These are phyloP conservation scores for Amylocarpus encephaloides DNA, from an alignment of 2,329 filamentous ascomycete genomes.

Conservation along the genomic window DNA sequence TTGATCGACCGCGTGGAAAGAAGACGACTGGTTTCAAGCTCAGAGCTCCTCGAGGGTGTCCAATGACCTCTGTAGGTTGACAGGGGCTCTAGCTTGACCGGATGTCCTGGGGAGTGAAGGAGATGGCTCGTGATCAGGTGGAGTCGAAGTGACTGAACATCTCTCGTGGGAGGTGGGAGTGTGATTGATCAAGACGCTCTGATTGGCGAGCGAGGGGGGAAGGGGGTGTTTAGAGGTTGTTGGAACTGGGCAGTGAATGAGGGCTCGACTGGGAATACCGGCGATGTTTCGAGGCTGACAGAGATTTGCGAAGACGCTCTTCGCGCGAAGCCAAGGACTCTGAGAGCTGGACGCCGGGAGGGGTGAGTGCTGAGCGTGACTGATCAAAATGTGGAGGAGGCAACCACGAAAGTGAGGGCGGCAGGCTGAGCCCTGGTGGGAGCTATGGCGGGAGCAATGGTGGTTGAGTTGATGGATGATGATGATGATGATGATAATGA, in stretches of 20 bases:
- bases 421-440: no score
- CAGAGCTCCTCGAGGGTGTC: conserved; percentile 20
- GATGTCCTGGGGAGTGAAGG: conserved; percentile 10
- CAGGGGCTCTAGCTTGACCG: conserved; percentile 14
- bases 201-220: conserved; percentile 16
- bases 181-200: conserved; percentile 10
- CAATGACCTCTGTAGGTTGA: conserved; percentile 28
- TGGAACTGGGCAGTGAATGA: conserved; percentile 4
- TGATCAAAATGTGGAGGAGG: no score
- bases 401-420: no score
- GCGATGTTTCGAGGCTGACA: not conserved
- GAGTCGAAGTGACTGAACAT: conserved; percentile 9
- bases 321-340: not conserved
- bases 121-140: conserved; percentile 25
- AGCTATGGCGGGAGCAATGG: no score
- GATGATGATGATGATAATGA: no score
- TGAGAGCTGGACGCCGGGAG: not conserved
- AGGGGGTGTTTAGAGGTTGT: conserved; percentile 5
- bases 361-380: no score
- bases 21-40: conserved; percentile 23
- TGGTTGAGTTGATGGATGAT: no score
- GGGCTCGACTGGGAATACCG: conserved; percentile 5
- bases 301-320: not conserved
- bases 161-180: conserved; percentile 11
- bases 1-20: conserved; percentile 24